phyloP scores from a whole-genome alignment of 2,329 filamentous ascomycete genomes.

The Ramularia endophylla region DNA sequence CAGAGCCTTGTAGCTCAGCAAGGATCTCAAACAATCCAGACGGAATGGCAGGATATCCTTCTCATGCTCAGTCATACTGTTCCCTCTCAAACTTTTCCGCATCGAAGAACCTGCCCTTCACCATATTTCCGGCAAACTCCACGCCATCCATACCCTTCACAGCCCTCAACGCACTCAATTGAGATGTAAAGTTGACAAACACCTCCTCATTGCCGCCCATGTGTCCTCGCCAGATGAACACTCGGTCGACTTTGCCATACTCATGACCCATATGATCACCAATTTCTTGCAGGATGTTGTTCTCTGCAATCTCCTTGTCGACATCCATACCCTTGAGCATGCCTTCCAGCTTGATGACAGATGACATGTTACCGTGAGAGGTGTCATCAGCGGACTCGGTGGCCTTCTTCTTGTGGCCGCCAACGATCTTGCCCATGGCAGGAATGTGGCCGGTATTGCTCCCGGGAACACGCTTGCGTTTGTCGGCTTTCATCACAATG shows the following conservation, averaged over 20 bases:
- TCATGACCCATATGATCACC: constrained; percentile 87
- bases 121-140: constrained; percentile 80
- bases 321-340: constrained; percentile 87
- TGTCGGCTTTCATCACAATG: constrained; percentile 76
- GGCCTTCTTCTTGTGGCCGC: constrained; percentile 56
- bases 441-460: constrained; percentile 35
- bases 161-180: constrained; percentile 79
- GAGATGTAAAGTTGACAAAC: constrained; percentile 88
- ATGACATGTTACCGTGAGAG: constrained; percentile 55
- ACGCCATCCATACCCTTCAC: constrained; percentile 85
- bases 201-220: constrained; percentile 48
- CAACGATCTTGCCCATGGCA: constrained; percentile 68
- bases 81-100: constrained; percentile 73
- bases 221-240: constrained; percentile 53
- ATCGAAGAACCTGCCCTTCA: constrained; percentile 77
- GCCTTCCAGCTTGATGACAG: constrained; percentile 73
- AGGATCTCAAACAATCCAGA: too few species aligned
- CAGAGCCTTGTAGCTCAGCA: too few species aligned
- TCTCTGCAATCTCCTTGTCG: constrained; percentile 65
- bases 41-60: too few species aligned
- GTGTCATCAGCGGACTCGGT: constrained; percentile 31
- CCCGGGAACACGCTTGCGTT: constrained; percentile 65
- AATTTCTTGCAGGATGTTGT: constrained; percentile 81
- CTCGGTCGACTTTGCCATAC: constrained; percentile 37
- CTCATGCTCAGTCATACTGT: constrained; percentile 20